Conservation (phyloP, 2,329 filamentous ascomycete genomes). For the Helicocarpus griseus region DNA sequence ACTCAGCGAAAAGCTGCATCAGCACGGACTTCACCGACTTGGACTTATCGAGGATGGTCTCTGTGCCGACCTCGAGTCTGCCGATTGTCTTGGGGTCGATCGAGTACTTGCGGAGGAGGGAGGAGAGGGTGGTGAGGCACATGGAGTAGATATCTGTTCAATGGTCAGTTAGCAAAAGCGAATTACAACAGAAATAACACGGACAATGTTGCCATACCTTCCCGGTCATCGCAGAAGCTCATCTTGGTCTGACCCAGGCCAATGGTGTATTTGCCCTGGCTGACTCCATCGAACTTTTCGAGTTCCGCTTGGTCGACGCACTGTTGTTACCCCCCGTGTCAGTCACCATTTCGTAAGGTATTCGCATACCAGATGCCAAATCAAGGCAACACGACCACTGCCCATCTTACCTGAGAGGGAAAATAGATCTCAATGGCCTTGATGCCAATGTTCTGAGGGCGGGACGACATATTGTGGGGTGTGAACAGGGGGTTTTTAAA, state of each 20-base stretch:
- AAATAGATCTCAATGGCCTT: slow-evolving; percentile 90
- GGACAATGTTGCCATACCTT: slow-evolving; percentile 47
- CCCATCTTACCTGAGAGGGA: slow-evolving; percentile 61
- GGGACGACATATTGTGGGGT: slow-evolving; percentile 54
- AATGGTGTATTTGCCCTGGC: slow-evolving; percentile 79
- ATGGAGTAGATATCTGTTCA: slow-evolving; percentile 81
- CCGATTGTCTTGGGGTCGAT: slow-evolving; percentile 67
- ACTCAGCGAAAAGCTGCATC: slow-evolving; percentile 64
- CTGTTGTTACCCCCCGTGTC: slow-evolving; percentile 34
- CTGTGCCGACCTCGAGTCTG: slow-evolving; percentile 68
- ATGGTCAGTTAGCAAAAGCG: not conserved
- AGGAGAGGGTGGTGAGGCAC: slow-evolving; percentile 66
- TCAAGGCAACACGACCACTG: not conserved
- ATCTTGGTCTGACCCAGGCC: slow-evolving; percentile 85
- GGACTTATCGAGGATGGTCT: slow-evolving; percentile 73
- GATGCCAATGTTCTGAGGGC: slow-evolving; percentile 81
- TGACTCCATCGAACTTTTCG: slow-evolving; percentile 78
- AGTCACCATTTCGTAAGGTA: slow-evolving; percentile 2
- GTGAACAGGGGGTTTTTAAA: not conserved
- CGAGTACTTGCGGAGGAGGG: slow-evolving; percentile 72
- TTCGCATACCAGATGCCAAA: not conserved
- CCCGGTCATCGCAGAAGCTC: slow-evolving; percentile 83
- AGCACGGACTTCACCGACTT: slow-evolving; percentile 75
- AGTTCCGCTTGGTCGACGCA: slow-evolving; percentile 77
- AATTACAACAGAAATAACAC: not conserved